These are phyloP conservation scores for Termitomyces sp. DNA, from an alignment of 768 basidiomycete species.

Conservation along the genomic window DNA sequence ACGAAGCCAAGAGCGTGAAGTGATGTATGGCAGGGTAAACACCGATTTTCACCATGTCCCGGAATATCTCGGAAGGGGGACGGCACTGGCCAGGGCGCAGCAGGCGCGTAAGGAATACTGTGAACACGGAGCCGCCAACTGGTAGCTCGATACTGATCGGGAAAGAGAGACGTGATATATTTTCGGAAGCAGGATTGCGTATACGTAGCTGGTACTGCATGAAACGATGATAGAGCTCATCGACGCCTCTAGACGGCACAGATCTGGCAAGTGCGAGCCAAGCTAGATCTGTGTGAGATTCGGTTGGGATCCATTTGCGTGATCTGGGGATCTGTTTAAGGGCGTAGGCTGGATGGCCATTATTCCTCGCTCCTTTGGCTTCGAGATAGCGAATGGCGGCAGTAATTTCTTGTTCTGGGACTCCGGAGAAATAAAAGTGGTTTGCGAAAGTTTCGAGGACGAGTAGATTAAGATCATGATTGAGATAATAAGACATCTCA, in stretches of 20 bases:
- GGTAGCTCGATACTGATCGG: slow-evolving; percentile 26
- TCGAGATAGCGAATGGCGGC: slow-evolving; percentile 8
- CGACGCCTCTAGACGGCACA: slow-evolving; percentile 19
- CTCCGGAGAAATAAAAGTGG: slow-evolving; percentile 48
- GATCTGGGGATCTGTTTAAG: slow-evolving; percentile 1
- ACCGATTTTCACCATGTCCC: slow-evolving; percentile 49
- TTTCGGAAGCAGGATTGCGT: slow-evolving; percentile 1
- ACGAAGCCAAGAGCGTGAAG: slow-evolving; percentile 45
- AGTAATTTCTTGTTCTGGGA: slow-evolving; percentile 40
- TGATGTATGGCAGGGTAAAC: slow-evolving; percentile 44
- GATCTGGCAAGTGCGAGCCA: slow-evolving; percentile 37
- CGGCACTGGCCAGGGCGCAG: slow-evolving; percentile 25
- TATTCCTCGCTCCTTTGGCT: not conserved
- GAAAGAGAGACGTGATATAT: slow-evolving; percentile 18
- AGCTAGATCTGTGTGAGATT: slow-evolving; percentile 30
- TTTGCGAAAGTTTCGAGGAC: slow-evolving; percentile 44
- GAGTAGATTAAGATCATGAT: slow-evolving; percentile 20
- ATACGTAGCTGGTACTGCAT: not conserved
- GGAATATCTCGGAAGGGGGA: slow-evolving; percentile 36
- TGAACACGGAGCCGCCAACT: slow-evolving; percentile 37
- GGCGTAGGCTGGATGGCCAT: slow-evolving; percentile 3
- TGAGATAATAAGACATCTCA: slow-evolving; percentile 41
- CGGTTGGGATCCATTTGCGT: slow-evolving; percentile 32
- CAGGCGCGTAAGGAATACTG: slow-evolving; percentile 47
- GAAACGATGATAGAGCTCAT: slow-evolving; percentile 43